Percentiles rank a stretch among this genome's conserved stretches.
Evolutionary conservation across 257 asterid genomes (phyloP).

Genomic region (Solanum commersonii): DNA sequence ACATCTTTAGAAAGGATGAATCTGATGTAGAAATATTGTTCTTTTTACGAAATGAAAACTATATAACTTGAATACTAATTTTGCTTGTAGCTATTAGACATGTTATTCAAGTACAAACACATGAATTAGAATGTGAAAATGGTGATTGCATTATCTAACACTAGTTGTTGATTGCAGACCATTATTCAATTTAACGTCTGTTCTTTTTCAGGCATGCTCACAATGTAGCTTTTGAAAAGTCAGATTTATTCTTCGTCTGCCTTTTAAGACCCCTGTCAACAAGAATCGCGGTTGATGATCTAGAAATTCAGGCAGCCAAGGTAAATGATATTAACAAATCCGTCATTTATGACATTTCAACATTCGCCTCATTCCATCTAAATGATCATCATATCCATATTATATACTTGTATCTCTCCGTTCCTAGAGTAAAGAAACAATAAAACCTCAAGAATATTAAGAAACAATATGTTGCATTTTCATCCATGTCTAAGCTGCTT

Average conservation of each 20-base stretch:
- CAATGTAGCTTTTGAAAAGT: constrained; percentile 68
- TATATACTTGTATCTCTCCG: constrained; percentile 2
- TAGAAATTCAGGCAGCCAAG: constrained; percentile 79
- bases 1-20: neutral
- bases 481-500: neutral
- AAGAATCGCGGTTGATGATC: constrained; percentile 54
- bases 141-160: neutral
- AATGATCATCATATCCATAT: neutral
- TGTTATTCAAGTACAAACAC: neutral
- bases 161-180: neutral
- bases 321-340: constrained; percentile 18
- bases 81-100: neutral
- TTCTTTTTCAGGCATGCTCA: constrained; percentile 55
- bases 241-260: constrained; percentile 73
- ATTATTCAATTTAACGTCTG: neutral
- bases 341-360: neutral
- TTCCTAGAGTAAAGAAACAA: neutral
- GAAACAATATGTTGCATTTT: neutral
- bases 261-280: constrained; percentile 61
- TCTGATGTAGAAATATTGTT: neutral
- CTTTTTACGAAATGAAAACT: neutral
- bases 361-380: neutral
- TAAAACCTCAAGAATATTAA: neutral
- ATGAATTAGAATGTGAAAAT: neutral
- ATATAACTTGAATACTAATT: neutral